These are phyloP conservation scores for Elaeis oleifera DNA, from an alignment of 202 grass and related monocot genomes.

Conservation along the genomic window DNA sequence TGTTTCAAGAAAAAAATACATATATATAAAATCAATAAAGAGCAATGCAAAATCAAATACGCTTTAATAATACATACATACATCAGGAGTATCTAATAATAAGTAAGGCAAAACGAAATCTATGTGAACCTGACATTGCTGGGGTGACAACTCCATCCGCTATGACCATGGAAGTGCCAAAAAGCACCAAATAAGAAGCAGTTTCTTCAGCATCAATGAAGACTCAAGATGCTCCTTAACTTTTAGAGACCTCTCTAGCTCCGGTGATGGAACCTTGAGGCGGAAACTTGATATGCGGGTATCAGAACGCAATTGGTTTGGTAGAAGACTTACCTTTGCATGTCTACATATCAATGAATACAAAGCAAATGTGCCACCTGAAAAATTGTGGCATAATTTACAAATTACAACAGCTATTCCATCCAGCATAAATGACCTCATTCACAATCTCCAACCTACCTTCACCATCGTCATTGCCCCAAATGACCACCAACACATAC, in stretches of 20 bases:
- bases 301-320: slow-evolving; percentile 87
- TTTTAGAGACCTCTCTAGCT: slow-evolving; percentile 92
- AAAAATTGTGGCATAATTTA: slow-evolving; percentile 6
- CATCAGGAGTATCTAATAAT: too few species aligned
- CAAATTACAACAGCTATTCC: too few species aligned
- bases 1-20: slow-evolving; percentile 19
- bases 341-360: slow-evolving; percentile 98
- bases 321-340: slow-evolving; percentile 82
- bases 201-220: slow-evolving; percentile 68
- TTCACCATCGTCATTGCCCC: slow-evolving; percentile 93
- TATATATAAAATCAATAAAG: too few species aligned
- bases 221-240: slow-evolving; percentile 81
- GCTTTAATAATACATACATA: too few species aligned
- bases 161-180: slow-evolving; percentile 93
- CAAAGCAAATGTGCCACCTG: slow-evolving; percentile 92
- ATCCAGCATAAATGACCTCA: too few species aligned
- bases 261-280: slow-evolving; percentile 82
- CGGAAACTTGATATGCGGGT: slow-evolving; percentile 83
- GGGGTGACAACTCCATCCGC: slow-evolving; percentile 87
- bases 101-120: too few species aligned
- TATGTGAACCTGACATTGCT: slow-evolving; percentile 74
- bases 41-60: too few species aligned
- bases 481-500: slow-evolving; percentile 76
- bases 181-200: slow-evolving; percentile 94
- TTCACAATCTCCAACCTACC: slow-evolving; percentile 35